A percentile compares a stretch with the other conserved stretches of the same genome.
Conservation (phyloP, 2,329 filamentous ascomycete genomes). For the Penicillium sumatraense region DNA sequence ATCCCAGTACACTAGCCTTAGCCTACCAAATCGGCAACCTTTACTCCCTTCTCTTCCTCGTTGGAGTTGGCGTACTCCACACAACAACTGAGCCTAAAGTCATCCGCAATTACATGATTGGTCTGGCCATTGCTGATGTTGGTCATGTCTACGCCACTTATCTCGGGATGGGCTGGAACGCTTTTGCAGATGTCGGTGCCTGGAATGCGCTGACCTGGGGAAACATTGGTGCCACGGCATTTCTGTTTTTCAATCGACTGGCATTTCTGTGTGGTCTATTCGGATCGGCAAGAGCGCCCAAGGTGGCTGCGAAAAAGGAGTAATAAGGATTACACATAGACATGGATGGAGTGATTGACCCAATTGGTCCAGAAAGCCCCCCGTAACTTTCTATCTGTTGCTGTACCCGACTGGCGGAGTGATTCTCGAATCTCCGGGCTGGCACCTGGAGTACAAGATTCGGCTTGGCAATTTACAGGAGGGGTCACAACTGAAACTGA, state of each 20-base stretch:
- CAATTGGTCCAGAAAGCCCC: not conserved
- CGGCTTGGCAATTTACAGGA: not conserved
- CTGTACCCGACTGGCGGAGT: not conserved
- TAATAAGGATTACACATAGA: no score
- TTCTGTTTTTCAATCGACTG: conserved; percentile 61
- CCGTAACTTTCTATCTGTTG: no score
- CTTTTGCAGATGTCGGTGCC: conserved; percentile 55
- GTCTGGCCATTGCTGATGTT: conserved; percentile 67
- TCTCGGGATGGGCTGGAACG: conserved; percentile 60
- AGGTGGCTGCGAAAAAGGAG: conserved; percentile 45
- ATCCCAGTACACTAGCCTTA: conserved; percentile 57
- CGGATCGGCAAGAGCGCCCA: conserved; percentile 47
- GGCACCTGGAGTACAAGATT: not conserved
- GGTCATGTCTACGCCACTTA: conserved; percentile 69
- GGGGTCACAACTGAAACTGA: not conserved
- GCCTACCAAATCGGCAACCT: conserved; percentile 71
- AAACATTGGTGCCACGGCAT: conserved; percentile 68
- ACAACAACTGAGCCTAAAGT: conserved; percentile 68
- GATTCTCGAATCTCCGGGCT: not conserved
- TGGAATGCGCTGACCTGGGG: conserved; percentile 78
- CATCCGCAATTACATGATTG: conserved; percentile 69
- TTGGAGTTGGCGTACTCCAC: conserved; percentile 68
- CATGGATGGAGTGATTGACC: not conserved
- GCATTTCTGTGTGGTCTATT: conserved; percentile 65
- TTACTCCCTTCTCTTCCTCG: conserved; percentile 68